Percentiles rank a stretch among this genome's conserved stretches.
Conservation (phyloP, 306 rosid species). For the Quercus alba region DNA sequence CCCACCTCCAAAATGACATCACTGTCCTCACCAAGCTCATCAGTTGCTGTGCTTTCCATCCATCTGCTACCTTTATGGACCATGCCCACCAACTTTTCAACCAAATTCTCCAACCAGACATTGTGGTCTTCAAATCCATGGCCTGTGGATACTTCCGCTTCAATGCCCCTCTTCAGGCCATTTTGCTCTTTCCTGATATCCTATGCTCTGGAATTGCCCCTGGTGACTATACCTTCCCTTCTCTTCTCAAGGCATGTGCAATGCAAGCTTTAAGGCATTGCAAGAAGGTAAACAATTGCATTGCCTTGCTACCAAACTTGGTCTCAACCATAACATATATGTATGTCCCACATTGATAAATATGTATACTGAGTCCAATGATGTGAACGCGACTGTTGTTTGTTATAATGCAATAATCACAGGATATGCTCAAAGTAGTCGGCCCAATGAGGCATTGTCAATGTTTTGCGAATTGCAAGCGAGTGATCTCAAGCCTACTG, state of each 20-base stretch:
- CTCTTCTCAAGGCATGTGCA: slow-evolving; percentile 77
- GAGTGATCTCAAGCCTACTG: slow-evolving; percentile 52
- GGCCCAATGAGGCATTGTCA: slow-evolving; percentile 71
- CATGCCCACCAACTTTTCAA: slow-evolving; percentile 59
- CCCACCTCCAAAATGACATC: slow-evolving; percentile 40
- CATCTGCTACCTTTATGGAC: slow-evolving; percentile 41
- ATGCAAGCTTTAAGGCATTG: slow-evolving; percentile 55
- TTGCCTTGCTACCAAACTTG: slow-evolving; percentile 57
- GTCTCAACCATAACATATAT: slow-evolving; percentile 40
- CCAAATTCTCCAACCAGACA: slow-evolving; percentile 60
- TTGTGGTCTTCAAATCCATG: slow-evolving; percentile 59
- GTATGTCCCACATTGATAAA: slow-evolving; percentile 68
- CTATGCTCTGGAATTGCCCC: slow-evolving; percentile 47
- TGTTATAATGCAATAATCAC: slow-evolving; percentile 62
- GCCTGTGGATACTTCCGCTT: slow-evolving; percentile 65
- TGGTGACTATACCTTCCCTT: slow-evolving; percentile 68
- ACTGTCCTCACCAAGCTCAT: slow-evolving; percentile 55
- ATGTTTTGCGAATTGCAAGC: slow-evolving; percentile 70
- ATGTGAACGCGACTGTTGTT: slow-evolving; percentile 54
- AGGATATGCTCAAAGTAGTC: slow-evolving; percentile 57
- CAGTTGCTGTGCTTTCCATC: slow-evolving; percentile 45
- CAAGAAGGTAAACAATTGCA: slow-evolving; percentile 71
- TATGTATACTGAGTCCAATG: slow-evolving; percentile 58
- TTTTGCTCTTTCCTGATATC: slow-evolving; percentile 36
- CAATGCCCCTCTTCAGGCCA: slow-evolving; percentile 47